Conservation (phyloP, 148 eudicot species). For the Vaccinium myrtillus region DNA sequence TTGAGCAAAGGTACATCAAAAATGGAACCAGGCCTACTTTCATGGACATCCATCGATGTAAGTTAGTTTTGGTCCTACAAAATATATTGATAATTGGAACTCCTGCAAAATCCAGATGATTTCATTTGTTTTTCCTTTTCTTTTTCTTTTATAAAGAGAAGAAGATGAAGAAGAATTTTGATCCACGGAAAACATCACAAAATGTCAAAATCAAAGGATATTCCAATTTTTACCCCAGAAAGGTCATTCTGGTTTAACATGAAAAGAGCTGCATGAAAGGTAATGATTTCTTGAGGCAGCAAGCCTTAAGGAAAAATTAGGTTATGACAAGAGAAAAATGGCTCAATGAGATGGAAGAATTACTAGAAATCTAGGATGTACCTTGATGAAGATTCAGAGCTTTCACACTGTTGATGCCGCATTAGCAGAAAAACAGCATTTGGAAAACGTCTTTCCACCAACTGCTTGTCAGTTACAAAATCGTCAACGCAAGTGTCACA, state of each 20-base stretch:
- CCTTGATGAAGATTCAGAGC: constrained; percentile 87
- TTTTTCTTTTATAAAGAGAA: neutral
- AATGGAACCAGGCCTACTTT: neutral
- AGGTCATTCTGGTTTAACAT: neutral
- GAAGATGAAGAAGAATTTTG: neutral
- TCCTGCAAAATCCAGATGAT: neutral
- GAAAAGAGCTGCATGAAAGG: neutral
- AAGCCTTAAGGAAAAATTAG: neutral
- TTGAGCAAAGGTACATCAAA: neutral
- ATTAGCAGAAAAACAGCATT: constrained; percentile 55
- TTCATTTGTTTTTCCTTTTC: neutral
- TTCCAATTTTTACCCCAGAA: neutral
- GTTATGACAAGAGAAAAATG: neutral
- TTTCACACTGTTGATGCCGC: constrained; percentile 63
- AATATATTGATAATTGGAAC: neutral
- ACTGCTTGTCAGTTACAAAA: constrained; percentile 35
- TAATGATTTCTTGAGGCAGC: neutral
- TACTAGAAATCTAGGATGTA: constrained; percentile 24
- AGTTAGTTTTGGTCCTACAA: neutral
- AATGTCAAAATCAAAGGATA: neutral
- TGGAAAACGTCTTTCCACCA: constrained; percentile 49
- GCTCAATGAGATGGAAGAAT: constrained; percentile 2
- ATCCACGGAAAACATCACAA: neutral
- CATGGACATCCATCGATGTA: neutral
- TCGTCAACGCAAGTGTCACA: constrained; percentile 28